Percentiles rank a stretch among this genome's conserved stretches.
Conservation (phyloP, 2,329 filamentous ascomycete genomes). For the Aspergillus cejpii region DNA sequence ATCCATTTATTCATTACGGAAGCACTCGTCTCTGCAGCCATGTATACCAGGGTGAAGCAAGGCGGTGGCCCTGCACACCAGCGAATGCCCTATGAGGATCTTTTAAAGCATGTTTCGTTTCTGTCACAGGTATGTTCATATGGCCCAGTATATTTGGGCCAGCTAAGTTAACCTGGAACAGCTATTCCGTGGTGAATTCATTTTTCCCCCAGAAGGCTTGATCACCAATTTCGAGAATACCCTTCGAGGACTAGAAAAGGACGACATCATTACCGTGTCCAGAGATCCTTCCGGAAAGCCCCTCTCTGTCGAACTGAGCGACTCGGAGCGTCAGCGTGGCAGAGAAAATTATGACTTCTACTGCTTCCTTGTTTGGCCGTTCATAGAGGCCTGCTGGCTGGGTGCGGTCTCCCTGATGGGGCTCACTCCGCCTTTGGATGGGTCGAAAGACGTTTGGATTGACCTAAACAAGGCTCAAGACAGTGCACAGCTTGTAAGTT, state of each 20-base stretch:
- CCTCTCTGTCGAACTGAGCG: conserved; percentile 67
- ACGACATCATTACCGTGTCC: conserved; percentile 66
- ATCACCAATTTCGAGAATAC: conserved; percentile 74
- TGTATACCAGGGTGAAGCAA: conserved; percentile 86
- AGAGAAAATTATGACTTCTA: conserved; percentile 98
- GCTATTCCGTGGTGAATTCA: conserved; percentile 93
- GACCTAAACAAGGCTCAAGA: conserved; percentile 71
- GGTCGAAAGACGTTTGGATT: conserved; percentile 66
- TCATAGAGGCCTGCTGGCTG: conserved; percentile 91
- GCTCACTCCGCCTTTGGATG: conserved; percentile 62
- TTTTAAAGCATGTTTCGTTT: conserved; percentile 76
- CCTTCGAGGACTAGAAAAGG: conserved; percentile 66
- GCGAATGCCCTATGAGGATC: conserved; percentile 65
- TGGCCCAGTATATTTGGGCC: background rate
- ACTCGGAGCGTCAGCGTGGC: conserved; percentile 67
- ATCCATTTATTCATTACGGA: conserved; percentile 97
- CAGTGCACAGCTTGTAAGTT: conserved; percentile 67
- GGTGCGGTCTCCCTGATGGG: conserved; percentile 83
- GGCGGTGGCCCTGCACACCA: conserved; percentile 80
- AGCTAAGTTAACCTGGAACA: conserved; percentile 32
- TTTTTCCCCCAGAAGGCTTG: conserved; percentile 84
- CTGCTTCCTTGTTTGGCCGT: conserved; percentile 97
- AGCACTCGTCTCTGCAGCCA: conserved; percentile 76
- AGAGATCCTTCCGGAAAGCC: conserved; percentile 49
- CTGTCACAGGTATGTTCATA: conserved; percentile 56